phyloP scores from a whole-genome alignment of 257 asterid genomes.

The Solanum arcanum region DNA sequence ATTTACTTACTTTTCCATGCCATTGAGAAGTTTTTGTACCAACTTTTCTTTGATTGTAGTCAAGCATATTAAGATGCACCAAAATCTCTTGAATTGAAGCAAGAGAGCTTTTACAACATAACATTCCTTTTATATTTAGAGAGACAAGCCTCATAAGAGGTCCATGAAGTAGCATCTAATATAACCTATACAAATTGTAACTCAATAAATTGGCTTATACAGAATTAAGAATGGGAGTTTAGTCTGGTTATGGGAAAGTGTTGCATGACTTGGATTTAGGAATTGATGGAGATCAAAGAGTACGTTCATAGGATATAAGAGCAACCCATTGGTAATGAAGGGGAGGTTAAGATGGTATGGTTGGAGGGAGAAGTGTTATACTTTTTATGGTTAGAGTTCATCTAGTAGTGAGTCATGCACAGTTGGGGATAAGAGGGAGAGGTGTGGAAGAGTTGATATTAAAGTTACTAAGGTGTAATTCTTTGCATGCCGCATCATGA shows the following conservation, averaged over 20 bases:
- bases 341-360: not conserved
- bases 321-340: not conserved
- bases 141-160: not conserved
- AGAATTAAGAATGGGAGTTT: not conserved
- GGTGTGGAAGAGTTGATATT: not conserved
- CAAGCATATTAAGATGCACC: not conserved
- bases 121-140: not conserved
- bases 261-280: not conserved
- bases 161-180: not conserved
- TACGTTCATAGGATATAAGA: not conserved
- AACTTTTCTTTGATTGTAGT: not conserved
- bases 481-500: not conserved
- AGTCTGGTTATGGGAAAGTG: not conserved
- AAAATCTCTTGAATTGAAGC: not conserved
- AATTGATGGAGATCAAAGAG: not conserved
- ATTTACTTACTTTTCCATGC: not conserved
- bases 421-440: not conserved
- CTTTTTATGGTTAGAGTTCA: not conserved
- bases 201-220: not conserved
- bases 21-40: not conserved
- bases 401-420: not conserved
- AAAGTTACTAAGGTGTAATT: not conserved
- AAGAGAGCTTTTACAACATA: not conserved
- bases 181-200: not conserved
- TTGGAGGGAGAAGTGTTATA: not conserved